These are phyloP conservation scores for Colletotrichum agaves DNA, from an alignment of 2,329 filamentous ascomycete species.

Conservation along the genomic window DNA sequence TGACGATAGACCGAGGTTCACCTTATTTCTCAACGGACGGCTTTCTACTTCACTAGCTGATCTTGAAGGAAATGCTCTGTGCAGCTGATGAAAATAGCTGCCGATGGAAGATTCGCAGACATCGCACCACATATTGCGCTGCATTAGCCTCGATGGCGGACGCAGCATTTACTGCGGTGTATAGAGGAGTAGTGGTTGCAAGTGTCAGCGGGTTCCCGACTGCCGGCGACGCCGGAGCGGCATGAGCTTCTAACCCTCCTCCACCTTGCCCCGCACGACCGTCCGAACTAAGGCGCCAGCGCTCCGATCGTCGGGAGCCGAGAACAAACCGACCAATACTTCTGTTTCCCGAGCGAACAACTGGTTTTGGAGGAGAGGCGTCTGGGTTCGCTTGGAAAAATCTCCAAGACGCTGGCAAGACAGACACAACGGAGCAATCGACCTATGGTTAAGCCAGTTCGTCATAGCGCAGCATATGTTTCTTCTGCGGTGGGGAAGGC, in stretches of 20 bases:
- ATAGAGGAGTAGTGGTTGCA: neutral
- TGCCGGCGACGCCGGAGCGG: slow-evolving; percentile 34
- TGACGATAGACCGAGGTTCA: neutral
- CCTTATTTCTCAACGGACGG: neutral
- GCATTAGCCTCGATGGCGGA: slow-evolving; percentile 22
- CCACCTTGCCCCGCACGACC: neutral
- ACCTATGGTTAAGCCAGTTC: slow-evolving; percentile 12
- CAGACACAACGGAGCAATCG: neutral
- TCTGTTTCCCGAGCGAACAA: neutral
- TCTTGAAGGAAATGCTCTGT: too few relatives aligned
- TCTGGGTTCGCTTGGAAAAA: slow-evolving; percentile 2
- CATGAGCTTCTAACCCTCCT: neutral
- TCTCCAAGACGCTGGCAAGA: neutral
- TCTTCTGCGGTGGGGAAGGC: slow-evolving; percentile 14
- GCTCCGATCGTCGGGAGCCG: slow-evolving; percentile 5
- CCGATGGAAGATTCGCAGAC: neutral
- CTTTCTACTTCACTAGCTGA: neutral
- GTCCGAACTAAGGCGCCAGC: slow-evolving; percentile 20
- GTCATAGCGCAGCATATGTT: slow-evolving; percentile 12
- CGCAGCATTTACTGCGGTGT: neutral
- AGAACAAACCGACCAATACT: slow-evolving; percentile 7
- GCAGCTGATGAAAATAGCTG: neutral
- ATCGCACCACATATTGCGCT: neutral
- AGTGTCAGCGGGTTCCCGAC: neutral
- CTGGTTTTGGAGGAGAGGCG: neutral